A percentile compares a stretch with the other conserved stretches of the same genome.
Evolutionary conservation across 1,139 yeast genomes (phyloP).

Genomic region (Yamadazyma mexicana): DNA sequence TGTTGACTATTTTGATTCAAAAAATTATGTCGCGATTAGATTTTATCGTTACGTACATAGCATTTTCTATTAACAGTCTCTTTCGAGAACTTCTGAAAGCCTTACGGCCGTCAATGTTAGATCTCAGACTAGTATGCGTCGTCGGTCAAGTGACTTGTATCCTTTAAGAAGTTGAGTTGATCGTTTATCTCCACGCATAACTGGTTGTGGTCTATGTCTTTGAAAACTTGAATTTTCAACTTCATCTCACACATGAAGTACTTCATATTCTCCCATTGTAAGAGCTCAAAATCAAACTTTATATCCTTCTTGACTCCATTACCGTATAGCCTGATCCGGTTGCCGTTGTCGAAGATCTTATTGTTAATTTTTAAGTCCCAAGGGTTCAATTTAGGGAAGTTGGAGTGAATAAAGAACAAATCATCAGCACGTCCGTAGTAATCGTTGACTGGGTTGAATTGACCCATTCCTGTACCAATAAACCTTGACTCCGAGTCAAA

Average conservation of each 20-base stretch:
- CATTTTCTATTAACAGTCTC: no score
- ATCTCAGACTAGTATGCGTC: conserved; percentile 14
- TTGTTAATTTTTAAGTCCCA: conserved; percentile 44
- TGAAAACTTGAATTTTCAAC: conserved; percentile 45
- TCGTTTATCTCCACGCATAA: conserved; percentile 49
- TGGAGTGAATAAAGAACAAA: conserved; percentile 60
- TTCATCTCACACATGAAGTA: conserved; percentile 56
- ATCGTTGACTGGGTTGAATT: conserved; percentile 66
- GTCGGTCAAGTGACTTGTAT: conserved; percentile 24
- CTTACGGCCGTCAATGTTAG: no score
- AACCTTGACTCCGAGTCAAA: conserved; percentile 42
- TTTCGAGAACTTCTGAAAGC: no score
- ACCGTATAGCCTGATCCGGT: conserved; percentile 53
- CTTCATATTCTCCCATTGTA: conserved; percentile 62
- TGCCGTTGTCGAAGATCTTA: conserved; percentile 43
- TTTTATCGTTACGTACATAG: no score
- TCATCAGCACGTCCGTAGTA: conserved; percentile 23
- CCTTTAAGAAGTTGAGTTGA: conserved; percentile 44
- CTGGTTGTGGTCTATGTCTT: conserved; percentile 41
- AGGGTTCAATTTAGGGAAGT: conserved; percentile 66
- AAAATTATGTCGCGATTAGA: no score
- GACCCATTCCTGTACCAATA: conserved; percentile 73
- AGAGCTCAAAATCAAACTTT: conserved; percentile 60
- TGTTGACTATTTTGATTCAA: neutral
- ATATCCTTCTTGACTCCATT: conserved; percentile 50